A percentile compares a stretch with the other conserved stretches of the same genome.
phyloP scores from a whole-genome alignment of 2,329 filamentous ascomycete genomes.

The Aureobasidium pullulans region DNA sequence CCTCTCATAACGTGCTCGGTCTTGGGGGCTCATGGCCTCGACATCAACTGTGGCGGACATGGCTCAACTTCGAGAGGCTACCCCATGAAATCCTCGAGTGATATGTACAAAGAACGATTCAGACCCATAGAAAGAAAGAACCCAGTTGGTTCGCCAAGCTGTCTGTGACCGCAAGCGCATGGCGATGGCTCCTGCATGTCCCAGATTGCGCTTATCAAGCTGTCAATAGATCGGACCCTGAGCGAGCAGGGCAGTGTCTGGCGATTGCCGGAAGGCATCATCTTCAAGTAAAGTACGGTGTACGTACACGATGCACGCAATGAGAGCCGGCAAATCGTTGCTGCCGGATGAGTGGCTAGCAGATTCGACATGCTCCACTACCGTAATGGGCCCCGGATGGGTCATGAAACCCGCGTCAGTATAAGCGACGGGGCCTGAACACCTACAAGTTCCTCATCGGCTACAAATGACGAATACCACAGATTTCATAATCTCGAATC shows the following conservation, averaged over 20 bases:
- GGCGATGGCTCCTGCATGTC: constrained; percentile 6
- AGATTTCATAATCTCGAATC: too few species aligned
- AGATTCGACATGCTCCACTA: not conserved
- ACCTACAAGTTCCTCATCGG: too few species aligned
- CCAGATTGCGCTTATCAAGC: constrained; percentile 7
- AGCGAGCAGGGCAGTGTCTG: not conserved
- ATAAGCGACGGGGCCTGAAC: not conserved
- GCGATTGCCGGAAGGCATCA: not conserved
- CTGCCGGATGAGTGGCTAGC: not conserved
- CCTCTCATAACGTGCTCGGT: constrained; percentile 12
- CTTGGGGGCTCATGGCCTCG: constrained; percentile 5
- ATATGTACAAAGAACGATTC: not conserved
- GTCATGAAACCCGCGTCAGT: not conserved
- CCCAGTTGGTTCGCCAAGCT: not conserved
- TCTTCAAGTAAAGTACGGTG: constrained; percentile 4
- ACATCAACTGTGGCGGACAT: constrained; percentile 7
- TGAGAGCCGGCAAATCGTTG: not conserved
- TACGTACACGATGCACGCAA: not conserved
- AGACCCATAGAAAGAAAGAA: not conserved
- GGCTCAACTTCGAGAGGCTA: not conserved
- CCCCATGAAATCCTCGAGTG: not conserved
- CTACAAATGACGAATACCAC: not conserved
- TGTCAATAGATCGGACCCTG: constrained; percentile 9
- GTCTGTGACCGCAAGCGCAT: constrained; percentile 6
- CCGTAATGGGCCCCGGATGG: not conserved